Evolutionary conservation across 768 basidiomycete genomes (phyloP).

Genomic region (Boletus subparvulus): DNA sequence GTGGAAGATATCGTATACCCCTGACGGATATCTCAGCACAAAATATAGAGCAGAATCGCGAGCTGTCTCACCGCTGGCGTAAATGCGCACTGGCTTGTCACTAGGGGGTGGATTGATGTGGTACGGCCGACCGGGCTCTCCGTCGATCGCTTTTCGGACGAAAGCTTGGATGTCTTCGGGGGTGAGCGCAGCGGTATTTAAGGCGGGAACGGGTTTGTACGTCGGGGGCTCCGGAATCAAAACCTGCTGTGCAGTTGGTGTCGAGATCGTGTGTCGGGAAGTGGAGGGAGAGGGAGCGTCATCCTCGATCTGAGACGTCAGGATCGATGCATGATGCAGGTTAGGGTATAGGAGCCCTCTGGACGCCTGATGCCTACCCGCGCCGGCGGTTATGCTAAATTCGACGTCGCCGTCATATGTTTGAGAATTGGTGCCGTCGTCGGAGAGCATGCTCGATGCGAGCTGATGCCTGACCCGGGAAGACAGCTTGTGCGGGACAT

Average conservation of each 20-base stretch:
- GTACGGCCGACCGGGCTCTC: slow-evolving; percentile 64
- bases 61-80: slow-evolving; percentile 78
- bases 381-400: slow-evolving; percentile 63
- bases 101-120: slow-evolving; percentile 83
- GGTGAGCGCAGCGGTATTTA: slow-evolving; percentile 67
- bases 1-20: slow-evolving; percentile 97
- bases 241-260: slow-evolving; percentile 31
- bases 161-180: slow-evolving; percentile 78
- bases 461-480: slow-evolving; percentile 49
- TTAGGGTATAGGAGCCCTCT: slow-evolving; percentile 28
- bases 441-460: slow-evolving; percentile 55
- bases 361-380: slow-evolving; percentile 39
- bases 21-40: slow-evolving; percentile 38
- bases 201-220: slow-evolving; percentile 37
- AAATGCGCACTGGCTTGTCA: slow-evolving; percentile 81
- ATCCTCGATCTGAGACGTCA: slow-evolving; percentile 43
- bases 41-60: neutral
- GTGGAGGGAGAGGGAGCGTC: slow-evolving; percentile 15
- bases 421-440: slow-evolving; percentile 78
- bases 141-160: slow-evolving; percentile 73
- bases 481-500: slow-evolving; percentile 21
- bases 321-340: slow-evolving; percentile 49
- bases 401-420: slow-evolving; percentile 92
- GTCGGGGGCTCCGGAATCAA: slow-evolving; percentile 42
- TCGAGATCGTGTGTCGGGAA: slow-evolving; percentile 21